Base-by-base conservation (phyloP, 2,329 filamentous ascomycete genomes). In the Colletotrichum australisinense region DNA sequence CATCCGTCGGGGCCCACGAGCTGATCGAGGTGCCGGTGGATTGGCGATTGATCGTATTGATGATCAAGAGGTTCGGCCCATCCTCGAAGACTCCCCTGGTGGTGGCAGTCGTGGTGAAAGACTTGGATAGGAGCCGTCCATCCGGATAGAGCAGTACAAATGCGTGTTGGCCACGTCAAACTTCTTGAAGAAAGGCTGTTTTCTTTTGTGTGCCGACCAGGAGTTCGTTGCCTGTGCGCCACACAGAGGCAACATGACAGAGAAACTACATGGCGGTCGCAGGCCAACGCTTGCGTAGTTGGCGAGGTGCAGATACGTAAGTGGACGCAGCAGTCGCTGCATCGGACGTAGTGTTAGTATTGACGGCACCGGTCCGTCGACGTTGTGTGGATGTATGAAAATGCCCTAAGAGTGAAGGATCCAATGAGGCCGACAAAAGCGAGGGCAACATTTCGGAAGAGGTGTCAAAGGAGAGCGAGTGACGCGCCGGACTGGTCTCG, bases 401-500 rank as follows among this genome's bases (percentile, higher is more conserved):
- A 30, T 53, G 32, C 28, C 42, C 12, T n/a, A 7, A 24, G 32
- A n/a, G 24, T n/a, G 49, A 24, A 46, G 56, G 22, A 60, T 71
- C 49, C 58, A 68, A 59, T 59, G 42, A 32, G 42, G 30, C 35
- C 55, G 26, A 32, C 49, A 55, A n/a, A 60, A 24, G 14, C 22
- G n/a, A 58, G 8, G 16, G 6, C 22, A 64, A 26, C 32, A 35
- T 35, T 16, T 22, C 14, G 22, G 56, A 32, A 22, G 67, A 66
- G 42, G 52, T 65, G 60, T 70, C 70, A 59, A 69, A 32, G 69
- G 70, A 67, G 56, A 70, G 60, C 55, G 14, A 52, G 26, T 70
- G 71, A 71, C 19, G 67, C 71, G 67, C 71, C 60, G 67, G 71
- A 66, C 62, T 62, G 46, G 67, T 71, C 71, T 73, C 60, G 67